Conservation (phyloP, 2,329 filamentous ascomycete species). For the Fusarium sp. region DNA sequence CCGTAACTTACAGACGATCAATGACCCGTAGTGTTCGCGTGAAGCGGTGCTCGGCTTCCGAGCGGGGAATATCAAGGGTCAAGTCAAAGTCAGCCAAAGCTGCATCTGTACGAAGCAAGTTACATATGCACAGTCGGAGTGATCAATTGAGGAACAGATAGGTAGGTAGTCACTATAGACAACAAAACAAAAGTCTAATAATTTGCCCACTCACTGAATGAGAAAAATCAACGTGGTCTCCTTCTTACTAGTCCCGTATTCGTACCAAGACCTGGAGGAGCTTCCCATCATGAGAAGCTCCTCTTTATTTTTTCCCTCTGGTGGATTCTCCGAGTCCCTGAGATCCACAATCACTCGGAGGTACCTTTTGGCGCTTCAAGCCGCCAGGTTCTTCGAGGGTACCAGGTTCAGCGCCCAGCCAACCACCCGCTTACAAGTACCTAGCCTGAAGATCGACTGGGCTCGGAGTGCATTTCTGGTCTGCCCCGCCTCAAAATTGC, state of each 20-base stretch:
- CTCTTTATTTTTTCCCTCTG: conserved; percentile 22
- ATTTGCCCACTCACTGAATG: conserved; percentile 33
- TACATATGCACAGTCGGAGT: background rate
- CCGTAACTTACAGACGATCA: conserved; percentile 20
- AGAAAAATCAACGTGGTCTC: conserved; percentile 42
- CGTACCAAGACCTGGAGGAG: conserved; percentile 27
- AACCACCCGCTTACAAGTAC: conserved; percentile 24
- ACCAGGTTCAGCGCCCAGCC: conserved; percentile 10
- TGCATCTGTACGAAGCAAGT: background rate
- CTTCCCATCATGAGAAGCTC: conserved; percentile 29
- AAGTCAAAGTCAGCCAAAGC: conserved; percentile 1
- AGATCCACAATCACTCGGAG: conserved; percentile 29
- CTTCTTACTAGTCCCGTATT: conserved; percentile 30
- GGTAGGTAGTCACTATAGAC: background rate
- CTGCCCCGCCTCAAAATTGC: conserved; percentile 31
- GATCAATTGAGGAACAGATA: background rate
- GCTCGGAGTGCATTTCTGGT: conserved; percentile 3
- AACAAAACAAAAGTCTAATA: background rate
- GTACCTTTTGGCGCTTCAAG: conserved; percentile 14
- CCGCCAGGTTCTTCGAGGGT: background rate
- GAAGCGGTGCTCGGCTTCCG: conserved; percentile 40
- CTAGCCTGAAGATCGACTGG: conserved; percentile 3
- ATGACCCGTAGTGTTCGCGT: conserved; percentile 25
- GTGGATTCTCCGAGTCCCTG: conserved; percentile 27
- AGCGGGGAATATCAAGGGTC: conserved; percentile 32